Base-by-base conservation (phyloP, 1,139 yeast genomes). In the Candida anutae region DNA sequence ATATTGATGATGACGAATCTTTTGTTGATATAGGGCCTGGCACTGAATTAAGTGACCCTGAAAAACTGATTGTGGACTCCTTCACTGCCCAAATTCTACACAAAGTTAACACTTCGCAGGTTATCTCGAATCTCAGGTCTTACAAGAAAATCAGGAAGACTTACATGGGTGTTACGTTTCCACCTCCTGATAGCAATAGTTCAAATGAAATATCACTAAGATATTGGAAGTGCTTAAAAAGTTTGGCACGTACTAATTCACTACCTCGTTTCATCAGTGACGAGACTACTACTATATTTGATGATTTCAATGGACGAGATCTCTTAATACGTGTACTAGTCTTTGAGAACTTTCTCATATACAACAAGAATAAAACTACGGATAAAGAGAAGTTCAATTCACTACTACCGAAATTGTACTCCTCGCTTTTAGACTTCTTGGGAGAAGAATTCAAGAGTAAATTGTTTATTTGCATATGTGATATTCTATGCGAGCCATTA, bases 121-220 rank as follows among this genome's bases (percentile, higher is more conserved):
- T 35, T 3, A 13, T 23, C 6, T 12, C 21, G 8, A 47, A 40
- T 32, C 44, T 55, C 33, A 63, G 55, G 42, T 37, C 37, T 2
- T 58, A 47, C 38, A 63, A 54, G 38, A 52, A 47, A 34, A 46
- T 72, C 13, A 50, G 82, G 21, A 69, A 77, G 36, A 55, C 55
- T 13, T 65, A 73, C 37, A 47, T 70, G 22, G 51, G 57, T 20
- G 50, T 45, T 19, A 37, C 50, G 5, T 53, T 54, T 31, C 64
- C 63, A 29, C 48, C 29, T 12, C 33, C 31, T 3, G 22, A 17
- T 13, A 31, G 28, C 25, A 68, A 67, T 3, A 69, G 67, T 34
- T 47, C 63, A 0, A 46, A 58, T 11, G 64, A 55, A 6, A 39
- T 34, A 1, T 71, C 68, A 0, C 28, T 34, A 6, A 62, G 52